Evolutionary conservation across 1,284 basidiomycete species (phyloP).

Genomic region (Stygiomarasmius scandens): DNA sequence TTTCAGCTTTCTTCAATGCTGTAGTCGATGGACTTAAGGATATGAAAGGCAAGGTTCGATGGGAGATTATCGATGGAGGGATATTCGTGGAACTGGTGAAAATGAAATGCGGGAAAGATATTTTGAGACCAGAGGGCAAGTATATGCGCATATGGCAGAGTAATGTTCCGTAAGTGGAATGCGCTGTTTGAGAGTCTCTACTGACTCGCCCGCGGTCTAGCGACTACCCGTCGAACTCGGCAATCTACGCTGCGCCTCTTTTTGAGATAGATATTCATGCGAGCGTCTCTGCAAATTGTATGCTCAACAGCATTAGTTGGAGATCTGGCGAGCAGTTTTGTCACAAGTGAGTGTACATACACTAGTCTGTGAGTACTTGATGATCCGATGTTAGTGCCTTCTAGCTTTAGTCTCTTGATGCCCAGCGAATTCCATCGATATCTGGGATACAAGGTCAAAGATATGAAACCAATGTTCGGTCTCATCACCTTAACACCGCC

Average conservation of each 20-base stretch:
- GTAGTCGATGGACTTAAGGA: slow-evolving; percentile 19
- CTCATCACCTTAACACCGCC: slow-evolving; percentile 16
- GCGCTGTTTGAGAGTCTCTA: not conserved
- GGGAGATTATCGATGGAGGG: slow-evolving; percentile 25
- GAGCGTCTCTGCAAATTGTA: slow-evolving; percentile 30
- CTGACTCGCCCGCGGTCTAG: slow-evolving; percentile 15
- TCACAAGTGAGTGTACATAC: slow-evolving; percentile 26
- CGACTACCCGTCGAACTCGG: slow-evolving; percentile 36
- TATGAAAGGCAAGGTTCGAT: slow-evolving; percentile 23
- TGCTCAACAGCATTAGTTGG: slow-evolving; percentile 33
- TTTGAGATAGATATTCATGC: slow-evolving; percentile 28
- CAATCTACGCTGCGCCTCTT: slow-evolving; percentile 29
- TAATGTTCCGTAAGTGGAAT: slow-evolving; percentile 27
- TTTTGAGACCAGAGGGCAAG: slow-evolving; percentile 21
- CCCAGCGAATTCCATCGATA: slow-evolving; percentile 31
- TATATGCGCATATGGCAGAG: slow-evolving; percentile 34
- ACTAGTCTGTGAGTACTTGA: not conserved
- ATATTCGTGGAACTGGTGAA: slow-evolving; percentile 30
- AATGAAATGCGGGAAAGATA: slow-evolving; percentile 25
- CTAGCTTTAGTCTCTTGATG: slow-evolving; percentile 34
- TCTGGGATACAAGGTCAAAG: slow-evolving; percentile 27
- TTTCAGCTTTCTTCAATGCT: slow-evolving; percentile 27
- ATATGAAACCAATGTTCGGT: slow-evolving; percentile 16
- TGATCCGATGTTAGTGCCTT: not conserved
- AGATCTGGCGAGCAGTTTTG: slow-evolving; percentile 27